phyloP scores from a whole-genome alignment of 306 rosid genomes.

The Gastrolobium bilobum region DNA sequence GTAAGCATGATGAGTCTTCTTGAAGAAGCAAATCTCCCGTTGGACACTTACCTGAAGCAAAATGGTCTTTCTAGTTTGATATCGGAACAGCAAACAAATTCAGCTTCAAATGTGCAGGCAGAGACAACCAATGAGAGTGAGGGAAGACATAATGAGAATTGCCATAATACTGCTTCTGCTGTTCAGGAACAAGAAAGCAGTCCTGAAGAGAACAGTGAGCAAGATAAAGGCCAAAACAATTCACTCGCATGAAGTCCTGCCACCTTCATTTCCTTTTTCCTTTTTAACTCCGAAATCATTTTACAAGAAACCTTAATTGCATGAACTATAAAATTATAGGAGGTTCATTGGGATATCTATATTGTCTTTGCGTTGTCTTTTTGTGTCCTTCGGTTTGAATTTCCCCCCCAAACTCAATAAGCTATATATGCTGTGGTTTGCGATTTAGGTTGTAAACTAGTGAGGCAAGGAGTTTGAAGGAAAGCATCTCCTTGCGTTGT shows the following conservation, averaged over 20 bases:
- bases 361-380: background rate
- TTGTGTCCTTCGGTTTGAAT: conserved; percentile 32
- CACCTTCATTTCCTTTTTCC: conserved; percentile 22
- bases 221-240: conserved; percentile 68
- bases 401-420: conserved; percentile 10
- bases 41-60: conserved; percentile 83
- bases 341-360: conserved; percentile 44
- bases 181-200: conserved; percentile 68
- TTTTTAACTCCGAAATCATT: conserved; percentile 41
- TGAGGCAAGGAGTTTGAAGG: conserved; percentile 44
- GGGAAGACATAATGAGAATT: conserved; percentile 67
- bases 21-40: conserved; percentile 85
- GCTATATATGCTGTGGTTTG: conserved; percentile 25
- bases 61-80: conserved; percentile 89
- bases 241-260: conserved; percentile 53
- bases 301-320: conserved; percentile 34
- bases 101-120: conserved; percentile 65
- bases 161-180: conserved; percentile 57
- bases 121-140: conserved; percentile 73
- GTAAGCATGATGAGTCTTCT: conserved; percentile 86
- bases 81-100: conserved; percentile 75
- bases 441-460: conserved; percentile 32
- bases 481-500: conserved; percentile 31
- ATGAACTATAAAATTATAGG: conserved; percentile 38
- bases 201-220: conserved; percentile 66